Evolutionary conservation across 257 asterid species (phyloP).

Genomic region (Rauvolfia tetraphylla): DNA sequence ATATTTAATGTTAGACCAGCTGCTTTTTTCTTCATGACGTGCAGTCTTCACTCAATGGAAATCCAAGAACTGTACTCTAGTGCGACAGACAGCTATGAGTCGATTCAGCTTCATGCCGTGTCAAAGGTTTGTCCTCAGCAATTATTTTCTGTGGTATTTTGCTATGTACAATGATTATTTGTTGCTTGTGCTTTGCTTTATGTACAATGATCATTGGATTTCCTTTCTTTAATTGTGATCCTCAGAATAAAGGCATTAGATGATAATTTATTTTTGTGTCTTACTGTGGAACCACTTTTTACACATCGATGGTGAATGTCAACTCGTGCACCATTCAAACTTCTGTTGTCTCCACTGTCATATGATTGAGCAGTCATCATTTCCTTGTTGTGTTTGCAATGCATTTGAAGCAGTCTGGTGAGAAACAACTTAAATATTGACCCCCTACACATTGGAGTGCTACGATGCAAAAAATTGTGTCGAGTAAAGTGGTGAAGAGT

Average conservation of each 20-base stretch:
- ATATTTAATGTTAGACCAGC: conserved; percentile 81
- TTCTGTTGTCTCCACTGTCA: background rate
- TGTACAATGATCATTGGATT: background rate
- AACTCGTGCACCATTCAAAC: background rate
- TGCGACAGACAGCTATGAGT: conserved; percentile 86
- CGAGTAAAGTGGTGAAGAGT: no score
- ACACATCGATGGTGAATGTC: background rate
- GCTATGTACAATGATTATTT: background rate
- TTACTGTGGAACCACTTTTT: background rate
- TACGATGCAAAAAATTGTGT: no score
- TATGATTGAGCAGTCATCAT: background rate
- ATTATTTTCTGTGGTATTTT: background rate
- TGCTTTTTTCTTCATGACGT: conserved; percentile 81
- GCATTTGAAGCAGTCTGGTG: background rate
- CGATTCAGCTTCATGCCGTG: conserved; percentile 75
- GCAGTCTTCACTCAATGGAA: conserved; percentile 66
- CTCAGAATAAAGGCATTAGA: background rate
- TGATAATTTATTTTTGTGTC: background rate
- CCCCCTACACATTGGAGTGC: background rate
- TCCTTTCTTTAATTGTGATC: background rate
- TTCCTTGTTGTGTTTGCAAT: background rate
- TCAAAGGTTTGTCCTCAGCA: conserved; percentile 46
- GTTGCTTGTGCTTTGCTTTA: background rate
- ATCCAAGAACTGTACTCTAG: conserved; percentile 55
- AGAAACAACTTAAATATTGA: background rate